Evolutionary conservation across 2,329 filamentous ascomycete species (phyloP).

Genomic region (Neoascochyta sp.): DNA sequence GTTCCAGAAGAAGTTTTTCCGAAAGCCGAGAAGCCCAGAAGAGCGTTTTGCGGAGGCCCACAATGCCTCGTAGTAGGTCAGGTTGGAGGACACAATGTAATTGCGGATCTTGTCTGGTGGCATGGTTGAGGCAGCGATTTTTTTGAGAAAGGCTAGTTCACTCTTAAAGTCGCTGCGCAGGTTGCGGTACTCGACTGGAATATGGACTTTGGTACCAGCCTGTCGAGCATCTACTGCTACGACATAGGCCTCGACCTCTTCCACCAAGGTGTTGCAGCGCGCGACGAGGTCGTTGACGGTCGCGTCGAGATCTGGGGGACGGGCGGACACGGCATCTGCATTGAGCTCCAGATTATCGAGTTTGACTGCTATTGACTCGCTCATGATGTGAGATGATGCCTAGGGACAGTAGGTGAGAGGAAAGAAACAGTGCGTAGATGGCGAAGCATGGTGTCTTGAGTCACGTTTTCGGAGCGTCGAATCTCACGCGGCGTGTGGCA

Average conservation of each 20-base stretch:
- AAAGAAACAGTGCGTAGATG: too few relatives aligned
- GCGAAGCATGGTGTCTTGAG: too few relatives aligned
- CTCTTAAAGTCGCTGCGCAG: conserved; percentile 35
- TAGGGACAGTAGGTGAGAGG: too few relatives aligned
- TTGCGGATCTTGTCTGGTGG: conserved; percentile 44
- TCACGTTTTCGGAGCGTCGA: too few relatives aligned
- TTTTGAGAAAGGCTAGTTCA: conserved; percentile 34
- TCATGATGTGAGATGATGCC: conserved; percentile 7
- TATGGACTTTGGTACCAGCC: conserved; percentile 31
- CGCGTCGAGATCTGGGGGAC: conserved; percentile 16
- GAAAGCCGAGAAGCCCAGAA: conserved; percentile 54
- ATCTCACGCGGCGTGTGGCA: too few relatives aligned
- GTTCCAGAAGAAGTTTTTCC: conserved; percentile 38
- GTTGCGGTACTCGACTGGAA: conserved; percentile 36
- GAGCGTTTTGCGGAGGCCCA: conserved; percentile 61
- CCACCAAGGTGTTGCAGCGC: conserved; percentile 37
- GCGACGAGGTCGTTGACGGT: conserved; percentile 34
- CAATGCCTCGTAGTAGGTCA: conserved; percentile 61
- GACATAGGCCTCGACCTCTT: conserved; percentile 43
- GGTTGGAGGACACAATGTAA: conserved; percentile 61
- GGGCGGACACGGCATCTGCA: conserved; percentile 4
- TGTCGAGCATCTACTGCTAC: conserved; percentile 31
- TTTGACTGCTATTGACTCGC: conserved; percentile 10
- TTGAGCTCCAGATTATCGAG: conserved; percentile 12
- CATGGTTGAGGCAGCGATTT: conserved; percentile 21